phyloP scores from a whole-genome alignment of 805 yeast genomes.

The Metschnikowia hibisci region DNA sequence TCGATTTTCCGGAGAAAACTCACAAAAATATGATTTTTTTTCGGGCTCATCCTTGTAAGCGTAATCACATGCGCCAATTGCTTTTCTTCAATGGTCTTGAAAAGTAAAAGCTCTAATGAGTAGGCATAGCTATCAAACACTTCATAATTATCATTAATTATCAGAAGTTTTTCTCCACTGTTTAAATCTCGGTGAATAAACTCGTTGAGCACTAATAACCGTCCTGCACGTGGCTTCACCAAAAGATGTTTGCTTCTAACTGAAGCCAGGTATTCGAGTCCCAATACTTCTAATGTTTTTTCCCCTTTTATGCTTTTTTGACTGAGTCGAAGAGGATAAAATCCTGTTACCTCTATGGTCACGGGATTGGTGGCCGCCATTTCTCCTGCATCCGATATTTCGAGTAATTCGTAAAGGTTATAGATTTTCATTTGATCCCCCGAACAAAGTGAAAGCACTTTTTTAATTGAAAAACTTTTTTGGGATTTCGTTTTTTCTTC shows the following conservation, averaged over 20 bases:
- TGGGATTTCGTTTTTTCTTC: no score
- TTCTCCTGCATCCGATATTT: slow-evolving; percentile 11
- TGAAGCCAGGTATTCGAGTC: slow-evolving; percentile 35
- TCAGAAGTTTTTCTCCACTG: slow-evolving; percentile 16
- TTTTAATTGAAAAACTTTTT: no score
- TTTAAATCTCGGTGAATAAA: slow-evolving; percentile 46
- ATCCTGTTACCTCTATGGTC: background rate
- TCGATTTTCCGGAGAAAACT: slow-evolving; percentile 60
- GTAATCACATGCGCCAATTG: slow-evolving; percentile 14
- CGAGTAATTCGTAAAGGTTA: slow-evolving; percentile 25
- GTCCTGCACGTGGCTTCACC: slow-evolving; percentile 32
- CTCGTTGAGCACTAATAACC: slow-evolving; percentile 43
- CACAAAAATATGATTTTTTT: slow-evolving; percentile 37
- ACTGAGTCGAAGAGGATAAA: slow-evolving; percentile 9
- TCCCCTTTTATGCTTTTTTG: slow-evolving; percentile 4
- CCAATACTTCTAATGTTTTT: slow-evolving; percentile 35
- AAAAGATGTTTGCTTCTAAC: slow-evolving; percentile 27
- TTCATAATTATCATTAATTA: slow-evolving; percentile 34
- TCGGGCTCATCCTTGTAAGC: slow-evolving; percentile 17
- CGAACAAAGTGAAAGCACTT: slow-evolving; percentile 30
- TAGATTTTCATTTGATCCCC: slow-evolving; percentile 36
- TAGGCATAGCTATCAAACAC: slow-evolving; percentile 43
- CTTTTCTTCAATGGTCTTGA: slow-evolving; percentile 22
- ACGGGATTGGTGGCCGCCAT: background rate
- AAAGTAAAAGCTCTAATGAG: slow-evolving; percentile 47